Base-by-base conservation (phyloP, 768 basidiomycete genomes). In the Boletales sp. region DNA sequence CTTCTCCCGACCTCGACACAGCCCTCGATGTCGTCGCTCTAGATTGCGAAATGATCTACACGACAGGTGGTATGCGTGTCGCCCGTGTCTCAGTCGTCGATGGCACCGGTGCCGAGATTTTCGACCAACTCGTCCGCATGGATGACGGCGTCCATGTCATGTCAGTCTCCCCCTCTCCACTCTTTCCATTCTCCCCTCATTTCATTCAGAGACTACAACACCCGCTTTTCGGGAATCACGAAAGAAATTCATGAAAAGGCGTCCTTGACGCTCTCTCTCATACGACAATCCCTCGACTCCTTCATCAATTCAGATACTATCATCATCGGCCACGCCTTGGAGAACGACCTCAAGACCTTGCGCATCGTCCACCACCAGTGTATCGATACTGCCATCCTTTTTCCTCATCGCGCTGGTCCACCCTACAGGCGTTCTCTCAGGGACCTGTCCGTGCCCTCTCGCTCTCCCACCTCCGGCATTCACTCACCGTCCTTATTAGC, bases 21-120 rank as follows among this genome's bases (percentile, higher is more conserved):
- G 72, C 78, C 1, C 70, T 91, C 40, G 89, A 94, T 49, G 80
- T 97, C 5, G 89, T 85, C 6, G 91, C 91, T 0, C 73, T 98
- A 43, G 97, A 99, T 66, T 98, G 97, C 63, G 97, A 99, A 69
- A 93, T 98, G 90, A 77, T 97, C 9, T 93, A 94, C 70, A 89
- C 92, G 0, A 97, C 94, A 0, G 90, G 88, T 5, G 97, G 97
- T 0, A 82, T 92, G 78, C 84, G 87, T 18, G 82, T 97, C 4
- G 95, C 93, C 3, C 81, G 97, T 4, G 84, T 97, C 2, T 97
- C 94, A 0, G 81, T 95, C 8, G 82, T 98, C 2, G 88, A 95
- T 62, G 86, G 84, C 8, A 64, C 74, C 1, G 92, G 91, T 1
- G 71, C 72, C 24, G 74, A 82, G 45, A 77, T 97, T 3, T 84